Evolutionary conservation across 1,139 yeast genomes (phyloP), one percentile per base, ranked within the genome.

Genomic region (Nadsonia starkeyi-henricii): DNA sequence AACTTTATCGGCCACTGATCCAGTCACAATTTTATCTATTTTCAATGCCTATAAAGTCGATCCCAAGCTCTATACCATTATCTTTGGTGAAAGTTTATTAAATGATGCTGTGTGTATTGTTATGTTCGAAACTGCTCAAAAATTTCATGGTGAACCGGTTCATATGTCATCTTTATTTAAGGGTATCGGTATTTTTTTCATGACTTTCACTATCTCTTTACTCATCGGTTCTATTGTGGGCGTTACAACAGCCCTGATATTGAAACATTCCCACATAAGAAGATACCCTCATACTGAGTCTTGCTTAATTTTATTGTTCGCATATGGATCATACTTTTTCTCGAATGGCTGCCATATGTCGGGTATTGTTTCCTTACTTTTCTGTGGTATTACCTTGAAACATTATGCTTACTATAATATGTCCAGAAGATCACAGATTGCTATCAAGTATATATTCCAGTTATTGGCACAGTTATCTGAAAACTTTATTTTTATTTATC

Each of bases 301-400:
- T 20, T 91, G 98, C 64, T 66, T 93, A 53, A 95, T 93, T 23
- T 69, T 91, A 47, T 69, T 93, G 55, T 82, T 89, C 63, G 96
- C 98, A 8, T 93, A 93, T 62, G 95, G 89, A 57, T 85, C 97
- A 0, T 93, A 93, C 63, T 93, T 93, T 71, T 91, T 93, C 66
- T 89, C 97, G 46, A 93, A 91, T 62, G 99, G 98, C 43, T 93
- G 98, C 57, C 98, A 93, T 63, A 91, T 91, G 98, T 88, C 96
- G 5, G 99, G 99, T 46, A 93, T 91, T 58, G 99, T 93, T 7
- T 86, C 96, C 1, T 72, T 93, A 54, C 69, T 93, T 55, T 93
- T 93, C 68, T 91, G 97, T 64, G 98, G 98, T 48, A 89, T 93
- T 54, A 91, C 98, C 2, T 70, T 93, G 62, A 91, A 91, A 64